Base-by-base conservation (phyloP, 257 asterid genomes). In the Solanum corneliomulleri region DNA sequence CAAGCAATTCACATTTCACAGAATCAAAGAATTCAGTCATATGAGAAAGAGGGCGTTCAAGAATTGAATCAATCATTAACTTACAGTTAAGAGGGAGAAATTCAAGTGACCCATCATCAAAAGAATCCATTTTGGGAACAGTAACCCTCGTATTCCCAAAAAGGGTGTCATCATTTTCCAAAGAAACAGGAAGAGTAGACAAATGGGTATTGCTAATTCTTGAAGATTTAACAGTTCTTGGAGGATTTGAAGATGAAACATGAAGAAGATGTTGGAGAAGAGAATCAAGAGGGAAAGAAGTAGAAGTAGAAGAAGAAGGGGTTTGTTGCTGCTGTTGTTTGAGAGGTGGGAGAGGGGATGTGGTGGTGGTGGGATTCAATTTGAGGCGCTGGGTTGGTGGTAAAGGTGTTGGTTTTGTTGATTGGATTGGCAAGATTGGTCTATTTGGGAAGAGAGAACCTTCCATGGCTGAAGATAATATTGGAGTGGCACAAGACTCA, bases 181-280 rank as follows among this genome's bases (percentile, higher is more conserved):
- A 86, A 83, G 93, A 89, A 37, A 86, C 62, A 4, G 80, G 74
- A 80, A 90, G 87, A 58, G 96, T 80, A 74, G 93, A 76, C 62
- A 86, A 74, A 49, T 66, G 83, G 88, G 88, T 11, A 10, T 74
- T 69, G 27, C 52, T 66, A 33, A 87, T 86, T 56, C 86, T 8
- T 15, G 95, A 90, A 21, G 94, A 86, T 70, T 91, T 91, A 1
- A 89, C 86, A 11, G 93, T 93, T 11, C 89, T 83, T 45, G 83
- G 82, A 31, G 58, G 68, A 35, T 78, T 83, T 39, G 89, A 39
- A 27, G 88, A 89, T 33, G 99, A 94, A 39, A 94, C 88, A 87
- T 93, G 96, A 33, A 94, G 94, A 47, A 97, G 98, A 88, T 94
- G 95, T 87, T 93, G 95, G 23, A 97, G 93, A 86, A 97, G 97